Base-by-base conservation (phyloP, 306 rosid genomes). In the Adenanthera pavonina region DNA sequence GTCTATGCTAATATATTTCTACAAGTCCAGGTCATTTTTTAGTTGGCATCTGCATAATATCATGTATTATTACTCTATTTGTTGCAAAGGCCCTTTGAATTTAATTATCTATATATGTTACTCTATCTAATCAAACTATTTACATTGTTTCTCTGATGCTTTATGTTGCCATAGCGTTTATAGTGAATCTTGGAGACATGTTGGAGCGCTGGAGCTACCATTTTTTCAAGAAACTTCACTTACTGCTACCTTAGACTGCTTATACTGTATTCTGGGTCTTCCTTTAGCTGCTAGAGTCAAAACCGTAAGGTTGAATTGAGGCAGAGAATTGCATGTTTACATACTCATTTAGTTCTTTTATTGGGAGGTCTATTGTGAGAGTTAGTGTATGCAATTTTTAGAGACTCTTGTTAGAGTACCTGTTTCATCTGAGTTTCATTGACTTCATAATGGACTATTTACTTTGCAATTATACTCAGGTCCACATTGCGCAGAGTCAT, bases 181-280 rank as follows among this genome's bases (percentile, higher is more conserved):
- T 95, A 75, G 98, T 95, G 82, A 95, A 95, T 78, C 92, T 95
- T 69, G 99, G 99, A 48, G 97, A 95, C 90, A 92, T 95, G 99
- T 85, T 95, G 53, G 99, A 95, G 87, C 97, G 98, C 12, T 95
- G 98, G 99, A 95, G 99, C 88, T 93, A 93, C 64, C 76, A 91
- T 49, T 75, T 90, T 61, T 95, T 95, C 88, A 88, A 84, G 87
- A 81, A 69, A 81, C 41, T n/a, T 71, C 66, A 51, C 81, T 48
- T 30, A 44, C 44, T n/a, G 44, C 49, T 25, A 34, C 9, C 62
- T 46, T 49, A 15, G 44, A 36, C 44, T 68, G 11, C 17, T 44
- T 10, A 34, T 57, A 4, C 44, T 41, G 44, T 41, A 41, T 41
- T 5, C 5, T 3, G 44, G 6, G 44, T 41, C 44, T 3, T 41